Evolutionary conservation across 305 asterid genomes (phyloP), one percentile per base, ranked within the genome.

Genomic region (Fraxinus angustifolia): DNA sequence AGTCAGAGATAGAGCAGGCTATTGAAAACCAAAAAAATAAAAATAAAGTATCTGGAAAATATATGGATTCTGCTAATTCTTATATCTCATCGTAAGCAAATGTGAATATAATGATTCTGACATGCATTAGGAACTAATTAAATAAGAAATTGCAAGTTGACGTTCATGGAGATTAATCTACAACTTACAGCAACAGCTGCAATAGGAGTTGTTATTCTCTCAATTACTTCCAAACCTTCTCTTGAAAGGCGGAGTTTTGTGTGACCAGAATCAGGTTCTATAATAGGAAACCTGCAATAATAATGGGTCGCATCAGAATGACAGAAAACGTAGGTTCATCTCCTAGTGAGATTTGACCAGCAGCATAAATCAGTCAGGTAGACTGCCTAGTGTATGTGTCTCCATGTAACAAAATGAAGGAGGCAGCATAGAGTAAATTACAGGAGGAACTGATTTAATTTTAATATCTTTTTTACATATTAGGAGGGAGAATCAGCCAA

Each of bases 241-340:
- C 93, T 90, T 82, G 99, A 79, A 84, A 96, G 90, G 48, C 94
- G 98, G 74, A 96, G 98, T 87, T 92, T 96, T 26, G 98, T 94
- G 88, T 94, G 98, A 77, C 98, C 97, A 45, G 96, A 97, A 89
- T 94, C 97, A 40, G 99, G 99, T 87, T 91, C 99, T 84, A 96
- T 81, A 78, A 94, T 94, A 67, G 99, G 99, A 91, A 96, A 94
- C 87, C 98, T 96, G 89, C 73, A 79, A 60, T 34, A 62, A 42
- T 73, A 21, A 71, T 85, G 78, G 77, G 28, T 12, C 2, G 68
- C 65, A 79, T 73, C 30, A 36, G 79, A 53, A 60, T 60, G 81
- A 53, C 79, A 17, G 74, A 16, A 65, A 53, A 76, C 17, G 8
- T 33, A 79, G 72, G 77, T 26, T 36, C 48, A 67, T 31, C 56